A percentile compares a stretch with the other conserved stretches of the same genome.
phyloP scores from a whole-genome alignment of 2,329 filamentous ascomycete species.

The Lachnellula hyalina region DNA sequence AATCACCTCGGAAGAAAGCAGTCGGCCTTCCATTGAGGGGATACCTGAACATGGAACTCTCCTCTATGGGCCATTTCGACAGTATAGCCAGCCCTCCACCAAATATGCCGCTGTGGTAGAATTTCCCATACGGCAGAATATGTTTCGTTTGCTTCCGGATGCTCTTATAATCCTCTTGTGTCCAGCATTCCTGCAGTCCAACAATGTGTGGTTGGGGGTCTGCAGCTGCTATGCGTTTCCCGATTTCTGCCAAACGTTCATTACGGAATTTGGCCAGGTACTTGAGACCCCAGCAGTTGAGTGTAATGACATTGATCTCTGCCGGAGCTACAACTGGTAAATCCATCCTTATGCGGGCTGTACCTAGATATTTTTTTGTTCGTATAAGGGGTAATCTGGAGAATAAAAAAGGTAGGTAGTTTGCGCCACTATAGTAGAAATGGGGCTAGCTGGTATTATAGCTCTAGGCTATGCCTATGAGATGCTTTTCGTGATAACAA shows the following conservation, averaged over 20 bases:
- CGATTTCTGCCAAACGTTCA: conserved; percentile 78
- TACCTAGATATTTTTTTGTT: neutral
- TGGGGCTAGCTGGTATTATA: neutral
- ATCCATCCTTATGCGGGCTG: conserved; percentile 18
- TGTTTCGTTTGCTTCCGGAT: conserved; percentile 69
- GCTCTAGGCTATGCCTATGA: conserved; percentile 4
- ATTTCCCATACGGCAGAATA: conserved; percentile 84
- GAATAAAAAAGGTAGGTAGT: neutral
- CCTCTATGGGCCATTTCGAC: conserved; percentile 86
- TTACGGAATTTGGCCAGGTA: conserved; percentile 73
- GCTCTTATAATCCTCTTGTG: conserved; percentile 72
- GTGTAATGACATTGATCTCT: conserved; percentile 72
- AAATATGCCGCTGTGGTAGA: conserved; percentile 85
- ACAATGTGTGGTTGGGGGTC: conserved; percentile 75
- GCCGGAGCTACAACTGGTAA: conserved; percentile 35
- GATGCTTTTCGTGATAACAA: conserved; percentile 8
- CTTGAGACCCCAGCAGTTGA: conserved; percentile 97
- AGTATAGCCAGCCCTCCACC: conserved; percentile 85
- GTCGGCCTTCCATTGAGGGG: conserved; percentile 90
- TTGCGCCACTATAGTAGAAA: neutral
- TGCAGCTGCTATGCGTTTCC: conserved; percentile 65
- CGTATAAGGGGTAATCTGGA: neutral
- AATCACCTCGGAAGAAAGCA: conserved; percentile 91
- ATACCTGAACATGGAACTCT: conserved; percentile 81
- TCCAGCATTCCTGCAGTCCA: conserved; percentile 94